These are phyloP conservation scores for Phalaenopsis aphrodite DNA, from an alignment of 106 monocot genomes.

Conservation along the genomic window DNA sequence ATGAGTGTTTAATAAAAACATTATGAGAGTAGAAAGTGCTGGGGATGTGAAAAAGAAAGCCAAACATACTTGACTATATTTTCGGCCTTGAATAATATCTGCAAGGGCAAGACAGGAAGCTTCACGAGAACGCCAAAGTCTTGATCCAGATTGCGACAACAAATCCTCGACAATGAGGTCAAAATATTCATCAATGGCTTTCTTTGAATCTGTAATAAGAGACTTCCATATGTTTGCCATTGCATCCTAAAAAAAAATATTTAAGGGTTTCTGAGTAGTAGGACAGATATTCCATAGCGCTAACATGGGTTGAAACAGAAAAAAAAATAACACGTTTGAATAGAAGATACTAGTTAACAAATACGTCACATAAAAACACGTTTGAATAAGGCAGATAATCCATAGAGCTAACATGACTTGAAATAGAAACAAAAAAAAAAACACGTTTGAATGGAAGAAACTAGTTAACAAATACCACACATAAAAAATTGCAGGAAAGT, in stretches of 20 bases:
- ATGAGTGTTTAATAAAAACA: background rate
- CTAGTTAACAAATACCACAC: background rate
- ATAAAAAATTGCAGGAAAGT: background rate
- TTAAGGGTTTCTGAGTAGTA: background rate
- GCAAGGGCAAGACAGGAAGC: slow-evolving; percentile 96
- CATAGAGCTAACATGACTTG: background rate
- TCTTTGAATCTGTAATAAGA: slow-evolving; percentile 82
- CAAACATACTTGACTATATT: slow-evolving; percentile 62
- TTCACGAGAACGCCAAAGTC: slow-evolving; percentile 98
- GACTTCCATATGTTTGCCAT: slow-evolving; percentile 98
- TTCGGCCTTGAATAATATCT: slow-evolving; percentile 91
- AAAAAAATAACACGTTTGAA: background rate
- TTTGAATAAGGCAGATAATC: too few relatives aligned
- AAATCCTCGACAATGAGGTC: slow-evolving; percentile 86
- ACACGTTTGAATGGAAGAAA: background rate
- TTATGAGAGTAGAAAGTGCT: background rate
- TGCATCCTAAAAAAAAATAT: slow-evolving; percentile 58
- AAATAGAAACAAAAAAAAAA: background rate
- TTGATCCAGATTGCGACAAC: slow-evolving; percentile 80
- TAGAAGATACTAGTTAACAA: background rate
- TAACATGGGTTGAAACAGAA: background rate
- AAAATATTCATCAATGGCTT: slow-evolving; percentile 87
- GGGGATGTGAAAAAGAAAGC: background rate
- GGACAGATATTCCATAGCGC: background rate
- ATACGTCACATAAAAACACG: background rate